Conservation (phyloP, 1,284 basidiomycete species). For the Cryptococcus sp. region DNA sequence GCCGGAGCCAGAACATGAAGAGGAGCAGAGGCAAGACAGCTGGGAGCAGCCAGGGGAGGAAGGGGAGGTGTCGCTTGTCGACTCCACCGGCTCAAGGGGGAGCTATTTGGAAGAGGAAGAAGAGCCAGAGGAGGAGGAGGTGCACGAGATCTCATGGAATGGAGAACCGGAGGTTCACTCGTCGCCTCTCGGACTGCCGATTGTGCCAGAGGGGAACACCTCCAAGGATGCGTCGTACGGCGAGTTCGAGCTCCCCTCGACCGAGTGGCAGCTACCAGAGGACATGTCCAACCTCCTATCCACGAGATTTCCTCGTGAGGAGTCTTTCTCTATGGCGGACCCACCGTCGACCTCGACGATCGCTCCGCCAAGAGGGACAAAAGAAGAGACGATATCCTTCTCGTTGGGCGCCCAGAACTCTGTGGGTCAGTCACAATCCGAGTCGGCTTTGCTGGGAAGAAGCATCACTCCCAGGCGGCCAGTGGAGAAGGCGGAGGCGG, state of each 20-base stretch:
- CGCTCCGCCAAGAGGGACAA: neutral
- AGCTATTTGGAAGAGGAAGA: slow-evolving; percentile 4
- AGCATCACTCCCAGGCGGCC: no score
- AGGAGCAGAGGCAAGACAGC: slow-evolving; percentile 23
- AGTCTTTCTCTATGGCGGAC: slow-evolving; percentile 16
- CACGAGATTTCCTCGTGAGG: slow-evolving; percentile 16
- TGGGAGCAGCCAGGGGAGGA: slow-evolving; percentile 43
- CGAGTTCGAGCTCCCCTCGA: slow-evolving; percentile 22
- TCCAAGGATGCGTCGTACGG: slow-evolving; percentile 21
- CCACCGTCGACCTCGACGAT: neutral
- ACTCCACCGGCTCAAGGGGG: slow-evolving; percentile 20
- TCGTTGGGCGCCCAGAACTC: neutral
- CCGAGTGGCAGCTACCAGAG: slow-evolving; percentile 27
- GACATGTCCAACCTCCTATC: slow-evolving; percentile 38
- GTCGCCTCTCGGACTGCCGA: slow-evolving; percentile 28
- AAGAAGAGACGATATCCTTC: neutral
- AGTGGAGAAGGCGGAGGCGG: slow-evolving; percentile 7
- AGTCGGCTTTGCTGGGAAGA: neutral
- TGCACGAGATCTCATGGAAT: slow-evolving; percentile 27
- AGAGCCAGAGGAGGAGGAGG: slow-evolving; percentile 14
- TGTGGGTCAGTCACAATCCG: neutral
- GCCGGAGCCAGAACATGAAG: neutral
- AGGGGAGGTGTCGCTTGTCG: slow-evolving; percentile 37
- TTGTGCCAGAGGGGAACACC: slow-evolving; percentile 7
- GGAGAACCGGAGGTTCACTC: slow-evolving; percentile 30